Base-by-base conservation (phyloP, 805 yeast species). In the Millerago galiae region DNA sequence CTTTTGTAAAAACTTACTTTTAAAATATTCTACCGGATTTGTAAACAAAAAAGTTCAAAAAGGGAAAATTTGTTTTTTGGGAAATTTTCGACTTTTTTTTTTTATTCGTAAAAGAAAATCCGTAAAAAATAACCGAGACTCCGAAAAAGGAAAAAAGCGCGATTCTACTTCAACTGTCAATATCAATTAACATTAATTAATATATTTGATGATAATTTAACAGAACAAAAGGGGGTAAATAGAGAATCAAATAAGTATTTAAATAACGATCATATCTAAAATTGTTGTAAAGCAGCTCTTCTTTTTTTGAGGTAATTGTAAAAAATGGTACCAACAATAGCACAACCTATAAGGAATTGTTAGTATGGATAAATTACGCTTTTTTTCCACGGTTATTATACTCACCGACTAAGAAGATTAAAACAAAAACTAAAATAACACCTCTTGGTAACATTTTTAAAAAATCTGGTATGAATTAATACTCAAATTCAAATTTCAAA, bases 401-500 rank as follows among this genome's bases (percentile, higher is more conserved):
- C 58, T 31, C 35, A 54, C 56, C 61, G 40, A 57, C 50, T 46
- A 56, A 53, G 43, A 53, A 53, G 37, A 58, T 32, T 33, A 58
- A 42, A 44, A 50, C 54, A 51, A 58, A 58, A 47, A 58, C 61
- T 49, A 58, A 51, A 48, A 58, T 58, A 51, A 58, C 61, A 58
- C 61, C 61, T 36, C 59, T 50, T 58, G 61, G 61, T 43, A 58
- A 56, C 61, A 58, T 57, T 56, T 48, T 47, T 28, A 8, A 35
- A 41, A 33, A 34, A 41, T 35, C 40, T 37, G 16, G 18, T 18
- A 34, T 27, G 43, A 29, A 29, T 29, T 10, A n/a, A 12, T 14
- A 8, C 17, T 21, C 24, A 29, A n/a, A n/a, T 29, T n/a, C 15
- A 5, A 14, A 21, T 10, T 33, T 33, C 25, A 12, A 17, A 10